Percentiles rank a stretch among this genome's conserved stretches.
Conservation (phyloP, 2,329 filamentous ascomycete species). For the Drechslerella dactyloides region DNA sequence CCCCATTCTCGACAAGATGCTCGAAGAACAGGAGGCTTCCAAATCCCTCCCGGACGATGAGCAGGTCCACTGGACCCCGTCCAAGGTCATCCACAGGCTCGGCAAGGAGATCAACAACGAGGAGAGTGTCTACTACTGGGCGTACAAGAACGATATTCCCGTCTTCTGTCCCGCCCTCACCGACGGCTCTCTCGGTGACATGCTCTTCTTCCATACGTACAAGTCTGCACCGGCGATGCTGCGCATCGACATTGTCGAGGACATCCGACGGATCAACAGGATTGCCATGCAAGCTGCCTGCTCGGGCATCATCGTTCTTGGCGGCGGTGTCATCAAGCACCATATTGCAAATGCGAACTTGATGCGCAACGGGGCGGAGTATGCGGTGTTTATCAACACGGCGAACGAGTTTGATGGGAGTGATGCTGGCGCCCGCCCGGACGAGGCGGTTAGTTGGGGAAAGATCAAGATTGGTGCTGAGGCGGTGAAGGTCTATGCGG, state of each 20-base stretch:
- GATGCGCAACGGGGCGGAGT: slow-evolving; percentile 97
- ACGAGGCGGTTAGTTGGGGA: slow-evolving; percentile 97
- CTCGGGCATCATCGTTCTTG: slow-evolving; percentile 92
- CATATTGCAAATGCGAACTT: slow-evolving; percentile 97
- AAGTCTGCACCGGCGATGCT: slow-evolving; percentile 82
- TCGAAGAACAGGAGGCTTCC: slow-evolving; percentile 87
- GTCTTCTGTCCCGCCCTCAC: slow-evolving; percentile 96
- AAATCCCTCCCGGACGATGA: slow-evolving; percentile 69
- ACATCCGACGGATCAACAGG: slow-evolving; percentile 91
- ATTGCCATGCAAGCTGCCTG: slow-evolving; percentile 85
- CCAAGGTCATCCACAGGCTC: slow-evolving; percentile 85
- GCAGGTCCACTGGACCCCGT: slow-evolving; percentile 87
- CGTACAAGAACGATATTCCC: slow-evolving; percentile 93
- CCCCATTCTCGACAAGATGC: slow-evolving; percentile 91
- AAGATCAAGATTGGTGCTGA: slow-evolving; percentile 86
- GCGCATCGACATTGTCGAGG: slow-evolving; percentile 87
- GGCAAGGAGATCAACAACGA: slow-evolving; percentile 95
- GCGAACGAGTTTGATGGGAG: slow-evolving; percentile 97
- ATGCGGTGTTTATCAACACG: slow-evolving; percentile 96
- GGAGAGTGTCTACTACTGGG: slow-evolving; percentile 94
- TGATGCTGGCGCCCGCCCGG: slow-evolving; percentile 90
- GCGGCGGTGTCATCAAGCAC: slow-evolving; percentile 94
- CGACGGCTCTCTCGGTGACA: slow-evolving; percentile 92
- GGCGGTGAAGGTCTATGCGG: slow-evolving; percentile 80
- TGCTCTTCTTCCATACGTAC: slow-evolving; percentile 99